Percentiles rank a stretch among this genome's conserved stretches.
phyloP scores from a whole-genome alignment of 2,329 filamentous ascomycete genomes.

The Penicillium sp. region DNA sequence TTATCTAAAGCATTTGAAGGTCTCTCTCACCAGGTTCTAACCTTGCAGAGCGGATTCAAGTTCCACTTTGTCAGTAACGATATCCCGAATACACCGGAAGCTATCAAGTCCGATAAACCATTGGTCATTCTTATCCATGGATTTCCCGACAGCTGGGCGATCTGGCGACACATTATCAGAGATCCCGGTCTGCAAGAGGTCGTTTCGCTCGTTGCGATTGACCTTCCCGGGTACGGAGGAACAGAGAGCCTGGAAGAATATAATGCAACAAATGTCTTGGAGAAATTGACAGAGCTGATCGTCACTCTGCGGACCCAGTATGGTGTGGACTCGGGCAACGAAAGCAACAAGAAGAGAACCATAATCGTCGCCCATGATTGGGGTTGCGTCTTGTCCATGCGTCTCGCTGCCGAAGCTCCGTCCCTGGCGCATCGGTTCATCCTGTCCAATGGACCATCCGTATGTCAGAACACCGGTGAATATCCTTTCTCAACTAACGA shows the following conservation, averaged over 20 bases:
- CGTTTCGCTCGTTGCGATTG: conserved; percentile 52
- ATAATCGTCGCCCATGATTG: conserved; percentile 55
- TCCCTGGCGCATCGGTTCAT: conserved; percentile 56
- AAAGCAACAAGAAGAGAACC: conserved; percentile 40
- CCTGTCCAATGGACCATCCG: conserved; percentile 52
- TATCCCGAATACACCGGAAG: conserved; percentile 17
- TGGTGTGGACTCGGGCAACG: conserved; percentile 30
- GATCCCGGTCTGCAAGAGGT: conserved; percentile 37
- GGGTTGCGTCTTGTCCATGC: conserved; percentile 52
- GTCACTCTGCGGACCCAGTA: conserved; percentile 50
- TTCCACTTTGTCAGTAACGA: conserved; percentile 55
- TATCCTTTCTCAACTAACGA: background rate
- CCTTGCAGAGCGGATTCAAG: conserved; percentile 47
- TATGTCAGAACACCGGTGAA: conserved; percentile 32
- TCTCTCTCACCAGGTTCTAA: conserved; percentile 52
- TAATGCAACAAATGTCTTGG: conserved; percentile 50
- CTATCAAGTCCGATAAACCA: conserved; percentile 25
- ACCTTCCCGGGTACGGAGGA: conserved; percentile 59
- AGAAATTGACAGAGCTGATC: conserved; percentile 54
- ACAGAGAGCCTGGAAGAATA: conserved; percentile 53
- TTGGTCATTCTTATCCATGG: conserved; percentile 58
- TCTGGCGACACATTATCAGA: conserved; percentile 52
- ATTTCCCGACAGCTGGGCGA: conserved; percentile 57
- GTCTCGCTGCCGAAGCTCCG: conserved; percentile 58
- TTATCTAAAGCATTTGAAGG: conserved; percentile 47